Conservation (phyloP, 495 filamentous ascomycete species). For the Amphirosellinia nigrospora region DNA sequence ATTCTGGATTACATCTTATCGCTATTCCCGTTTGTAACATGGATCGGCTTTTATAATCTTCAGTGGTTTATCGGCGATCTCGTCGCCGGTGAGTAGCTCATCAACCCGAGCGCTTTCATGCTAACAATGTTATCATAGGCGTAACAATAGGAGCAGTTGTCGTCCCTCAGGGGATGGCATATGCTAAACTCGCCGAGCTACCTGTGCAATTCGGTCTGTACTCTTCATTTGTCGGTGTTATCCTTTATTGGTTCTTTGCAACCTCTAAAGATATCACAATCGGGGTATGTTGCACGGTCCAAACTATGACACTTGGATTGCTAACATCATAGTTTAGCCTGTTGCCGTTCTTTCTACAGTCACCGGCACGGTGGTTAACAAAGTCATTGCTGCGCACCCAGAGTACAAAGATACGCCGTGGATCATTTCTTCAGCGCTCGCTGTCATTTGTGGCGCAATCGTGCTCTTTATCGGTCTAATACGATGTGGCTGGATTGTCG, state of each 20-base stretch:
- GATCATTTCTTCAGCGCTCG: constrained; percentile 78
- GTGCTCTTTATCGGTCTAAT: constrained; percentile 80
- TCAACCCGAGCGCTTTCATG: neutral
- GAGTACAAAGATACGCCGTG: constrained; percentile 48
- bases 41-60: constrained; percentile 87
- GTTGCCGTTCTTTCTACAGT: constrained; percentile 96
- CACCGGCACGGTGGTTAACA: constrained; percentile 76
- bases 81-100: constrained; percentile 72
- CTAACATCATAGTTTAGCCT: constrained; percentile 85
- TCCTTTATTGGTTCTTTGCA: constrained; percentile 98
- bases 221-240: constrained; percentile 96
- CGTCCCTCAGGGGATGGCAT: constrained; percentile 97
- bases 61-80: constrained; percentile 90
- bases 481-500: constrained; percentile 89
- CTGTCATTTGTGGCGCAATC: constrained; percentile 82
- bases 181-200: constrained; percentile 83
- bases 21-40: constrained; percentile 85
- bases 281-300: constrained; percentile 67
- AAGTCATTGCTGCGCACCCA: constrained; percentile 62
- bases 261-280: constrained; percentile 99
- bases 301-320: constrained; percentile 54
- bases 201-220: constrained; percentile 86
- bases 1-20: constrained; percentile 64
- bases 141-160: constrained; percentile 96
- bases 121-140: constrained; percentile 56